Conservation (phyloP, 768 basidiomycete species). For the Collybia nuda region DNA sequence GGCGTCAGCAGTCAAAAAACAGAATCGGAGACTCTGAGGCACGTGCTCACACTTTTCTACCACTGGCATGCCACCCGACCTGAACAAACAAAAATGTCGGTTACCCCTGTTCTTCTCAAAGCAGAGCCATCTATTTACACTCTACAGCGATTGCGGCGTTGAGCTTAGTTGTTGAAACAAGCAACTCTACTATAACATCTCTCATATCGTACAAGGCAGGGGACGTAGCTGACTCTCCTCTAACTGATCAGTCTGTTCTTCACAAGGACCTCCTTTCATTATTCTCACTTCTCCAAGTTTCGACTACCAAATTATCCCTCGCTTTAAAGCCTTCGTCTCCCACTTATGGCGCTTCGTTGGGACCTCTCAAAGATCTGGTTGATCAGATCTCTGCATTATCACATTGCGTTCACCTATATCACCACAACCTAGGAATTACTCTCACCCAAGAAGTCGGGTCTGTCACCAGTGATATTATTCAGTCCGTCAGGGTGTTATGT, state of each 20-base stretch:
- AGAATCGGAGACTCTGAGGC: constrained; percentile 4
- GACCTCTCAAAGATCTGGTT: constrained; percentile 54
- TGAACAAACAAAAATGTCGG: constrained; percentile 10
- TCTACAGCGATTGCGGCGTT: constrained; percentile 31
- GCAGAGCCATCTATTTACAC: neutral
- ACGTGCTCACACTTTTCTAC: constrained; percentile 11
- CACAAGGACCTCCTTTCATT: constrained; percentile 58
- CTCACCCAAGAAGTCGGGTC: constrained; percentile 42
- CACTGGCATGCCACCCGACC: constrained; percentile 1
- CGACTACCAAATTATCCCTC: constrained; percentile 62
- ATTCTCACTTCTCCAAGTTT: constrained; percentile 54
- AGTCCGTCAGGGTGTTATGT: constrained; percentile 41
- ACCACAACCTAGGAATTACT: constrained; percentile 42
- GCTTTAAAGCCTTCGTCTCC: constrained; percentile 59
- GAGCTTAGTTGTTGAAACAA: constrained; percentile 32
- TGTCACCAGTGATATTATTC: constrained; percentile 40
- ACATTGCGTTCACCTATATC: constrained; percentile 49
- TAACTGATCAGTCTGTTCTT: constrained; percentile 36
- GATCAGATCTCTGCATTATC: constrained; percentile 47
- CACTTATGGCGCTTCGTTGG: constrained; percentile 47
- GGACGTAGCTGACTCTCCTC: constrained; percentile 26
- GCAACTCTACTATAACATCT: constrained; percentile 32
- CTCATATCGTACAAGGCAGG: constrained; percentile 18
- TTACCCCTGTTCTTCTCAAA: neutral
- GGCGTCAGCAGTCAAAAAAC: constrained; percentile 3